These are phyloP conservation scores for Pisolithus thermaeus DNA, from an alignment of 1,284 basidiomycete species.

Conservation along the genomic window DNA sequence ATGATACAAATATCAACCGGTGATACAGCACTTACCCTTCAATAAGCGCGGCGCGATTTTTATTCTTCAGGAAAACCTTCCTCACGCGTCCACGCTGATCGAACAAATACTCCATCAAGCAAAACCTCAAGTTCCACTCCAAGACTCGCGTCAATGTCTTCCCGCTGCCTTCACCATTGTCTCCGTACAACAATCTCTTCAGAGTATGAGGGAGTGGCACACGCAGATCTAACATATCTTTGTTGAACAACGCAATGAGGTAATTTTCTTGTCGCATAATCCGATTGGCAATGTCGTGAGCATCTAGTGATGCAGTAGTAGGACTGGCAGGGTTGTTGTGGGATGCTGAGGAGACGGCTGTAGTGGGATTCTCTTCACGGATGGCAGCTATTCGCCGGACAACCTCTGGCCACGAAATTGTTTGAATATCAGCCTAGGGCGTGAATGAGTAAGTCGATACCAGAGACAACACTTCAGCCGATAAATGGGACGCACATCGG, in stretches of 20 bases:
- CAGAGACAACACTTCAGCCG: not conserved
- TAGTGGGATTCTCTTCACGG: conserved; percentile 86
- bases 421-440: conserved; percentile 87
- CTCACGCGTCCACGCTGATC: conserved; percentile 83
- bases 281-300: conserved; percentile 93
- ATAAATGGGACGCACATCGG: conserved; percentile 70
- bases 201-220: conserved; percentile 66
- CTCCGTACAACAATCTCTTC: conserved; percentile 40
- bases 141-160: conserved; percentile 81
- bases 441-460: conserved; percentile 9
- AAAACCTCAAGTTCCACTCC: conserved; percentile 96
- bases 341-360: conserved; percentile 68
- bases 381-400: conserved; percentile 86
- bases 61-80: conserved; percentile 85
- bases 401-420: conserved; percentile 94
- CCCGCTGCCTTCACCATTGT: conserved; percentile 56
- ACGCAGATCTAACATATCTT: conserved; percentile 86
- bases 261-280: conserved; percentile 99
- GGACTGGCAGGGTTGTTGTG: conserved; percentile 45
- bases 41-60: conserved; percentile 72
- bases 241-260: conserved; percentile 96
- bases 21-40: conserved; percentile 59
- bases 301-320: conserved; percentile 75
- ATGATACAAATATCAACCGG: not conserved
- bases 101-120: conserved; percentile 91